Conservation (phyloP, 106 monocot species). For the Phalaenopsis equestris region DNA sequence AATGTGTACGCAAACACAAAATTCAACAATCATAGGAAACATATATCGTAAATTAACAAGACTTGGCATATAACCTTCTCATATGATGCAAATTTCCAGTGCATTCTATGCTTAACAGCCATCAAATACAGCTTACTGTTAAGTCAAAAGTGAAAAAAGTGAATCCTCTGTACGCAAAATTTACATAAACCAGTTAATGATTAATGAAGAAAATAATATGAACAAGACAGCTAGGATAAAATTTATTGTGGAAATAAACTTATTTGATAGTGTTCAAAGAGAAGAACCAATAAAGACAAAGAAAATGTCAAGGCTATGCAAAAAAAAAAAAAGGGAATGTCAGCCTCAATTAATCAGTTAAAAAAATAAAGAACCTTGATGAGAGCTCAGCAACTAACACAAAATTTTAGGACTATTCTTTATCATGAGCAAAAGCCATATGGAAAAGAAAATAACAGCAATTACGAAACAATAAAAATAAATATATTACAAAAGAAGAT, state of each 20-base stretch:
- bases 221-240: neutral
- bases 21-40: too few relatives aligned
- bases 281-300: neutral
- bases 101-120: neutral
- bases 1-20: too few relatives aligned
- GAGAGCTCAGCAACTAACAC: neutral
- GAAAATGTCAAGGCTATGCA: neutral
- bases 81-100: too few relatives aligned
- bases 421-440: neutral
- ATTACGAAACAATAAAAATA: neutral
- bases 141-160: neutral
- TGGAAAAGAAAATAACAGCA: neutral
- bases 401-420: neutral
- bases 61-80: too few relatives aligned
- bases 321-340: neutral
- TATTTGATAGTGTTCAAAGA: neutral
- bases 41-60: too few relatives aligned
- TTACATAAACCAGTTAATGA: neutral
- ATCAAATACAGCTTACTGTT: neutral
- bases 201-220: neutral
- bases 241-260: neutral
- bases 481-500: neutral
- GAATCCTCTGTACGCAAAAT: neutral
- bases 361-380: neutral
- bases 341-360: neutral